Conservation (phyloP, 2,329 filamentous ascomycete genomes). For the Fusarium burgessii region DNA sequence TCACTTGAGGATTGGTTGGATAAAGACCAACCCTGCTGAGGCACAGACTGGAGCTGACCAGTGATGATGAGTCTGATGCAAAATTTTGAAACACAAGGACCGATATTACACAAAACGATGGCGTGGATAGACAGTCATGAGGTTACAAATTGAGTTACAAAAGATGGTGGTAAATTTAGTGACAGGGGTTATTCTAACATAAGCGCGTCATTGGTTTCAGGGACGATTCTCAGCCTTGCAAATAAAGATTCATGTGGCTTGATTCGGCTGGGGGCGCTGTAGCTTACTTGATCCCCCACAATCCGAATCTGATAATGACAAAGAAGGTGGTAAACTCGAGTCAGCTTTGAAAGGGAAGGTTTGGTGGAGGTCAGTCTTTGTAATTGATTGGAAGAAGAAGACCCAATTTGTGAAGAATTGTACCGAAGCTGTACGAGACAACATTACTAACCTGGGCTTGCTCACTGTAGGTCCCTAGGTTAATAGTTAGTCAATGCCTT, state of each 20-base stretch:
- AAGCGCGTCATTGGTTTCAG: slow-evolving; percentile 44
- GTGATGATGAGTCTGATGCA: slow-evolving; percentile 7
- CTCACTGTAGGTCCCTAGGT: no score
- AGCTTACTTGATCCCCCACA: slow-evolving; percentile 29
- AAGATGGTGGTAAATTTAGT: slow-evolving; percentile 8
- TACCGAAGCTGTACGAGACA: background rate
- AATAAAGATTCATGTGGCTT: slow-evolving; percentile 1
- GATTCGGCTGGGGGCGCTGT: background rate
- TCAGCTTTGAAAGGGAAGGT: background rate
- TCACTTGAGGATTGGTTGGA: slow-evolving; percentile 30
- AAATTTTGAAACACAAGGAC: background rate
- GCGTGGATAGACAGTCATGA: slow-evolving; percentile 10
- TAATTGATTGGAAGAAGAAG: background rate
- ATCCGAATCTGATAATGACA: slow-evolving; percentile 30
- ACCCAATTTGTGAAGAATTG: background rate
- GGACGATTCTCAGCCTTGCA: slow-evolving; percentile 34
- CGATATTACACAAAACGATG: slow-evolving; percentile 8
- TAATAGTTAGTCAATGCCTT: background rate
- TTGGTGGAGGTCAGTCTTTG: background rate
- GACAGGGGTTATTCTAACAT: slow-evolving; percentile 17
- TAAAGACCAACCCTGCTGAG: background rate
- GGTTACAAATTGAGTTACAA: slow-evolving; percentile 6
- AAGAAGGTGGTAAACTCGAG: slow-evolving; percentile 6
- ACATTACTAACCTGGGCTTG: background rate
- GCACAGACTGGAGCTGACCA: background rate